Evolutionary conservation across 2,329 filamentous ascomycete species (phyloP), one percentile per base, ranked within the genome.

Genomic region (Pseudogymnoascus sp.): DNA sequence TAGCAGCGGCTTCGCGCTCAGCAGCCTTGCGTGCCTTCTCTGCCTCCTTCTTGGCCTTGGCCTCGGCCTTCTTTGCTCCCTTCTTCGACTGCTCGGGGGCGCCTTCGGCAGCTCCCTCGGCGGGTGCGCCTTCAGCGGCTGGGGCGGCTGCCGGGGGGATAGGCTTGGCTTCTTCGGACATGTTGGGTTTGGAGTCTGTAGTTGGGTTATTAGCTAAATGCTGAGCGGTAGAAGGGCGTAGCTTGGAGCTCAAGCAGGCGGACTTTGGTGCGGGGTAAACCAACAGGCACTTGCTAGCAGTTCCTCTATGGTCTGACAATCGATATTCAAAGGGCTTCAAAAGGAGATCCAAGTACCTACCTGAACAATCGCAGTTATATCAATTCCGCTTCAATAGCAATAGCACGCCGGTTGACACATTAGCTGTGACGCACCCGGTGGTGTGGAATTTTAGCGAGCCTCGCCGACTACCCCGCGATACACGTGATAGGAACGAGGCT

Each of bases 1-100:
- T 85, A 62, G 84, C 83, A 43, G 84, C 84, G 64, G 88, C 88
- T 71, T 89, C 88, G 70, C 88, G 86, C 67, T 90, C 88, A n/a
- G 86, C 88, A 60, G 84, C 80, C 74, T 85, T 77, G 63, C 82
- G 81, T 8, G 41, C 41, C 41, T 47, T 14, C 14, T 47, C 41
- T 2, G 41, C 41, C 9, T 47, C 14, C 41, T 47, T 47, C 41
- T 28, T 47, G 22, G 41, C 41, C 5, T 47, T 47, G 72, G 78
- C 95, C n/a, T 47, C 41, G 41, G 41, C 41, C 20, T 47, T 15
- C 14, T 47, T 47, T 7, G 41, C 22, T 7, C 12, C 41, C 14
- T 47, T 47, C 41, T 28, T 41, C 64, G 87, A 90, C 41, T 61
- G 59, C 61, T 59, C 57, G 22, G 61, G 61, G n/a, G 41, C 60